Conservation (phyloP, 139 green algal species). For the Marvania coccoides region DNA sequence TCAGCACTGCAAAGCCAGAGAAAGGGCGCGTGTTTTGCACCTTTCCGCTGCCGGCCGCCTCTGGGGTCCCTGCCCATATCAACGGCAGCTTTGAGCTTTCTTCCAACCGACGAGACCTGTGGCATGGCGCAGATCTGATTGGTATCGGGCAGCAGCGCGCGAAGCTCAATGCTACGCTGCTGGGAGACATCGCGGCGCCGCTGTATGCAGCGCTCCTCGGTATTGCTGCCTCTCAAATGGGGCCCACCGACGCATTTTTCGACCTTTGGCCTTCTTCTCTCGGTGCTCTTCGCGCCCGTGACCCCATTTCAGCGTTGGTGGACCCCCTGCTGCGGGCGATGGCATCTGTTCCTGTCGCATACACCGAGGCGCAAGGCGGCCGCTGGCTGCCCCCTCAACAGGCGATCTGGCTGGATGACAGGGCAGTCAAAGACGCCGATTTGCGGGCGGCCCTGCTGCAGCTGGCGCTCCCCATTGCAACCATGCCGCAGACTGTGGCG, state of each 20-base stretch:
- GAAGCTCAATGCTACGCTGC: constrained; percentile 58
- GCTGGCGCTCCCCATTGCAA: neutral
- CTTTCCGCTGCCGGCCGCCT: constrained; percentile 54
- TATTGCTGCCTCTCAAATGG: constrained; percentile 35
- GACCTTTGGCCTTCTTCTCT: constrained; percentile 43
- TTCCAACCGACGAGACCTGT: constrained; percentile 45
- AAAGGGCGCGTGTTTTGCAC: constrained; percentile 56
- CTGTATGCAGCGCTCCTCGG: constrained; percentile 46
- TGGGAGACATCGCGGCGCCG: constrained; percentile 42
- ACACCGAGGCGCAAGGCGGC: constrained; percentile 18
- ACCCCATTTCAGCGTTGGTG: neutral
- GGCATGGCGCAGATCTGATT: constrained; percentile 61
- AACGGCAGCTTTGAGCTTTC: constrained; percentile 67
- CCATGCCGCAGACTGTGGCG: neutral
- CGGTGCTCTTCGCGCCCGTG: constrained; percentile 8
- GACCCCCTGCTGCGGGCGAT: constrained; percentile 32
- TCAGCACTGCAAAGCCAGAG: neutral
- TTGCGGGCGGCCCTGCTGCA: neutral
- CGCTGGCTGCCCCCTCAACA: constrained; percentile 40
- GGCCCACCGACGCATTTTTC: constrained; percentile 26
- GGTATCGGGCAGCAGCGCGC: constrained; percentile 47
- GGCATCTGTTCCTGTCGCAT: constrained; percentile 21
- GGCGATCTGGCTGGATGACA: neutral
- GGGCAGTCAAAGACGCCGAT: neutral
- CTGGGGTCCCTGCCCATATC: constrained; percentile 57